These are phyloP conservation scores for Paratinospora sagittata DNA, from an alignment of 164 flowering plant species.

Conservation along the genomic window DNA sequence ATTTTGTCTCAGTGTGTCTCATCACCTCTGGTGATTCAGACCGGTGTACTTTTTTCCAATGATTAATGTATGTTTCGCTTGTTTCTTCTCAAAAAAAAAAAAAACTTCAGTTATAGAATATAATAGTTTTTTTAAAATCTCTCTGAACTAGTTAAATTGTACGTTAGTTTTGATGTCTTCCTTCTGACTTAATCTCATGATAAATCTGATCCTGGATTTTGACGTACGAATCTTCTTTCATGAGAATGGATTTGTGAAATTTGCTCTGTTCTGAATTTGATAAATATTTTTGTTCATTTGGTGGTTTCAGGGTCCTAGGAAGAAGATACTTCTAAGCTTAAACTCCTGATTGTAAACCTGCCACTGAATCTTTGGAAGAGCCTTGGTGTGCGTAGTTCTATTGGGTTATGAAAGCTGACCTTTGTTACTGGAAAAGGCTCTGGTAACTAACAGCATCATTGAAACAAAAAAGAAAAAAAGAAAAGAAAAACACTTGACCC, in stretches of 20 bases:
- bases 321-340: conserved; percentile 76
- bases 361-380: not conserved
- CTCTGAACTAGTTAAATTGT: not conserved
- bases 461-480: too few species aligned
- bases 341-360: conserved; percentile 38
- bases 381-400: not conserved
- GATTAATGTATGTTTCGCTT: too few species aligned
- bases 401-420: not conserved
- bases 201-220: not conserved
- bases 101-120: too few species aligned
- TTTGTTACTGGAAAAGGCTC: not conserved
- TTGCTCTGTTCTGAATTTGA: too few species aligned
- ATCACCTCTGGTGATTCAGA: too few species aligned
- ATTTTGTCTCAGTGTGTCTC: too few species aligned
- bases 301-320: conserved; percentile 77
- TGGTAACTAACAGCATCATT: not conserved
- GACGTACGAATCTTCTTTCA: not conserved
- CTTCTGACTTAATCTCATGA: not conserved
- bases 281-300: not conserved
- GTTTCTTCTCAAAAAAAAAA: too few species aligned
- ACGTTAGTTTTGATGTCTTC: not conserved
- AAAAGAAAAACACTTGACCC: not conserved
- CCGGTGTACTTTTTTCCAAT: too few species aligned
- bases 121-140: too few species aligned
- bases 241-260: not conserved